Base-by-base conservation (phyloP, 495 filamentous ascomycete species). In the Talaromyces nanjingensis region DNA sequence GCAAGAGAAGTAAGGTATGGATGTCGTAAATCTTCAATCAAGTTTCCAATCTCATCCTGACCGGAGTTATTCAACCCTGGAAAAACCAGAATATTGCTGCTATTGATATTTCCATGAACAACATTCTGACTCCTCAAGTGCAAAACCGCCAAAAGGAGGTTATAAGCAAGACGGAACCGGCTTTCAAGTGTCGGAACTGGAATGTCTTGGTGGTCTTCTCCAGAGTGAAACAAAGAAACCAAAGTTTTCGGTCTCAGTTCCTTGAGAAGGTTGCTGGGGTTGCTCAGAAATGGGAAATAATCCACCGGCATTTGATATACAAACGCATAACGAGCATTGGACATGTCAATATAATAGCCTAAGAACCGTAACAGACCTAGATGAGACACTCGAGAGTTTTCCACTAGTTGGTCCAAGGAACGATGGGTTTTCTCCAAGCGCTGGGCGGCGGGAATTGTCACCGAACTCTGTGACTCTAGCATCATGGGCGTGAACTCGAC, bases 311-410 rank as follows among this genome's bases (percentile, higher is more conserved):
- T 87, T 60, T 91, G 86, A 68, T 92, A 97, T 58, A 97, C 83
- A 55, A 97, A 81, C 24, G 90, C 92, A 71, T 91, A 88, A 8
- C 91, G 83, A 11, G 89, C 87, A 70, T 90, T 83, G 6, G 83
- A 81, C 67, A 90, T 83, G 71, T 96, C 91, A 70, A 93, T 85
- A 66, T 89, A 91, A 72, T 92, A 97, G n/a, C 91, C 92, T 27
- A 96, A 72, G 63, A 96, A 83, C 49, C 83, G 84, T 77, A 93
- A 83, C 0, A 90, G 83, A 2, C 86, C 88, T 12, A 81, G 71
- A 54, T 85, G 79, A 9, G 80, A 73, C 68, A 86, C 73, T 73
- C 89, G 60, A 59, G 83, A 85, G 55, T 81, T 81, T 57, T 79
- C 77, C 16, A 79, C 67, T n/a, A 81, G 67, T 49, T 77, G 76